Base-by-base conservation (phyloP, 768 basidiomycete genomes). In the Macrolepiota fuliginosa region DNA sequence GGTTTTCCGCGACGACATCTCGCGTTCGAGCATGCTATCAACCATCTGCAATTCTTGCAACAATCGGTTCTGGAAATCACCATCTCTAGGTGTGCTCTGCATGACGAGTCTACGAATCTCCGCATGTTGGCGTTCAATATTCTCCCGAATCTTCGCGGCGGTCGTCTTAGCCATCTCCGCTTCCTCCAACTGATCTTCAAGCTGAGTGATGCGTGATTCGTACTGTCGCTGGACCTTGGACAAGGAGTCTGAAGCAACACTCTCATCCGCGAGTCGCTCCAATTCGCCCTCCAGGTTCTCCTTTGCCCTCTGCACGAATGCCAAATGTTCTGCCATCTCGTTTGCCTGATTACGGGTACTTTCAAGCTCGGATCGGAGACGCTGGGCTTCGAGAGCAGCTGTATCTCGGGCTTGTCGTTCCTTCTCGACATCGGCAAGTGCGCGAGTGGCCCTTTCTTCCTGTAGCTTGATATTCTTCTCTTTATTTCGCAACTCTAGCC, bases 61-160 rank as follows among this genome's bases (percentile, higher is more conserved):
- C 4, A 91, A 73, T 17, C 83, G 81, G 22, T 80, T 75, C 54
- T 87, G 85, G 78, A 91, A 87, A 3, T 79, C 74, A 36, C 81
- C 81, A 62, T 90, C 89, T 39, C 80, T 78, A 9, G 86, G 81
- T 11, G 79, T 79, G 54, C 79, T 81, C 49, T 77, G 77, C 74
- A 83, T 77, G 57, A 91, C 82, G 24, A 90, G 76, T n/a, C 83
- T 77, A 4, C 88, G 84, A 45, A 91, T 82, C 63, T 91, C 89
- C n/a, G 81, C 81, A 67, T 90, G 89, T 57, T 90, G 88, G 15
- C 80, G 81, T 65, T 86, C 84, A 32, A 90, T 81, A 50, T 81
- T 84, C 39, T 85, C 83, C 65, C 80, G 83, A 65, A 90, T 86
- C 64, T 79, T 81, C 2, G 80, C 72, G 2, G 81, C 81, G 27